These are phyloP conservation scores for Penicillium egyptiacum DNA, from an alignment of 495 filamentous ascomycete species.

Conservation along the genomic window DNA sequence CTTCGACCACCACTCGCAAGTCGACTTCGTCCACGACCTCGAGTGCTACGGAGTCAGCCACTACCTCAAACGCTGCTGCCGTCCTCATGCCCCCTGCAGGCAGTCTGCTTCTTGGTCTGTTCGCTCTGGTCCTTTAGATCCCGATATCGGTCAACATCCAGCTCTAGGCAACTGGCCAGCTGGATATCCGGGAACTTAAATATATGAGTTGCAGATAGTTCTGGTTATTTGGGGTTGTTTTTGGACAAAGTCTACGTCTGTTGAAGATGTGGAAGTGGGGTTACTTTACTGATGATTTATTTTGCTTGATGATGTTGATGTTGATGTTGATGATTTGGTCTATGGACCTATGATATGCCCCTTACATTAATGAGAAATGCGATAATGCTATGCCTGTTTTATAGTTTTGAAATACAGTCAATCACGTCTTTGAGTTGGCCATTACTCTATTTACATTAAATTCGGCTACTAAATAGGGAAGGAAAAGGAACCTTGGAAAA, in stretches of 20 bases:
- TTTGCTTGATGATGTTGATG: constrained; percentile 6
- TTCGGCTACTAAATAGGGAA: not conserved
- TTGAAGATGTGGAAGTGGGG: not conserved
- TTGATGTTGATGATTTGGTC: constrained; percentile 6
- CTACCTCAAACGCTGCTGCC: constrained; percentile 25
- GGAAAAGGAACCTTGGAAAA: too few relatives aligned
- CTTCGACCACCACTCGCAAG: constrained; percentile 19
- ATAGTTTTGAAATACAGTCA: not conserved
- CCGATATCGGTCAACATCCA: not conserved
- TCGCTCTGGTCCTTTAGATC: constrained; percentile 22
- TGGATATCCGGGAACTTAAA: not conserved
- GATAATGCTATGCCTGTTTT: constrained; percentile 7
- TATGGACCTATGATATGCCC: constrained; percentile 12
- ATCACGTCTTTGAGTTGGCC: not conserved
- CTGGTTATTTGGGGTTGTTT: not conserved
- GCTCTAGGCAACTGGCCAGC: not conserved
- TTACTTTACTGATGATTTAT: not conserved
- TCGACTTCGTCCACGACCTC: constrained; percentile 18
- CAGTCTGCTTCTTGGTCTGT: constrained; percentile 28
- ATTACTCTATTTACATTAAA: not conserved
- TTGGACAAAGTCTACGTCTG: not conserved
- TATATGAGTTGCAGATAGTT: not conserved
- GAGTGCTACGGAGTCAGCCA: constrained; percentile 18
- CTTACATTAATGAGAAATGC: constrained; percentile 15
- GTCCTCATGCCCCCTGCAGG: constrained; percentile 33